phyloP scores from a whole-genome alignment of 1,284 basidiomycete genomes.

The Apiotrichum domesticum region DNA sequence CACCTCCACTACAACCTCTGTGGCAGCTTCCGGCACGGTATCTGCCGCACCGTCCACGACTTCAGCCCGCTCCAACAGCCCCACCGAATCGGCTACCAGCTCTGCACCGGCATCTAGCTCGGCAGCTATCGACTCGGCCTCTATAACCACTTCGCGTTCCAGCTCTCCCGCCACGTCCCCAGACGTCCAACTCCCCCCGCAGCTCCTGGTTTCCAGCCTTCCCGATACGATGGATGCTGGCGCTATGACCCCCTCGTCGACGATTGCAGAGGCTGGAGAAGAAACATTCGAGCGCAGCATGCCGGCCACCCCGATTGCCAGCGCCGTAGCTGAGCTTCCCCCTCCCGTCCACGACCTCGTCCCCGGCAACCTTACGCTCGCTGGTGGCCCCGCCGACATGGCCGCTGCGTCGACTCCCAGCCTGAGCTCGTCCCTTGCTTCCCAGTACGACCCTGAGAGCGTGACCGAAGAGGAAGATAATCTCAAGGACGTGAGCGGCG shows the following conservation, averaged over 20 bases:
- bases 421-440: constrained; percentile 28
- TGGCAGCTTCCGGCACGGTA: too few relatives aligned
- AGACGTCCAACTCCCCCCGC: constrained; percentile 18
- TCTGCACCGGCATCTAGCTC: constrained; percentile 8
- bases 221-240: constrained; percentile 25
- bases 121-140: constrained; percentile 17
- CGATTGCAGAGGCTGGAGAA: constrained; percentile 40
- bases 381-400: constrained; percentile 8
- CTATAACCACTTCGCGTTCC: constrained; percentile 29
- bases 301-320: constrained; percentile 35
- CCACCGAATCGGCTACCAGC: constrained; percentile 28
- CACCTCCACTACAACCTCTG: too few relatives aligned
- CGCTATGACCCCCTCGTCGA: constrained; percentile 40
- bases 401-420: constrained; percentile 11
- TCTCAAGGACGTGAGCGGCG: constrained; percentile 38
- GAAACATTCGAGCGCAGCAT: constrained; percentile 27
- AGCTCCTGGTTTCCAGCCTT: constrained; percentile 27
- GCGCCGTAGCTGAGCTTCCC: constrained; percentile 22
- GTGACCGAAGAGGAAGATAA: constrained; percentile 26
- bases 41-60: neutral
- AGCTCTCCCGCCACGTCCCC: constrained; percentile 28
- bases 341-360: constrained; percentile 30
- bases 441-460: constrained; percentile 30
- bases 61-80: constrained; percentile 24
- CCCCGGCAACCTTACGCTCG: constrained; percentile 33